Evolutionary conservation across 129 eudicot genomes (phyloP).

Genomic region (Sambucus nigra): DNA sequence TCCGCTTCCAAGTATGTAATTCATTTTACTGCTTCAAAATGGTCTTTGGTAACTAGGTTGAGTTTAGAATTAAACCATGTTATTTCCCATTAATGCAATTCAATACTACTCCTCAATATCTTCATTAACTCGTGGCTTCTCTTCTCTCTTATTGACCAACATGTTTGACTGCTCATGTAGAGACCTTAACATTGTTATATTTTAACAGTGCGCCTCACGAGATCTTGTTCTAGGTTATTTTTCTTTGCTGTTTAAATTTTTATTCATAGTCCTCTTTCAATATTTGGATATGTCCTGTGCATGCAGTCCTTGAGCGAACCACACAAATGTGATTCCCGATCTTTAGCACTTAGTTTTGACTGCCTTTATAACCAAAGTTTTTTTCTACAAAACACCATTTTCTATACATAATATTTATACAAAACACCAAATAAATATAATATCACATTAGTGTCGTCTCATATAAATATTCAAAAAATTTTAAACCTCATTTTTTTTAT

Average conservation of each 20-base stretch:
- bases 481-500: too few species aligned
- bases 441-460: too few species aligned
- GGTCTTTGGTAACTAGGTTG: conserved; percentile 44
- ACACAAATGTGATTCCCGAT: conserved; percentile 52
- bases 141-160: conserved; percentile 43
- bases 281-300: conserved; percentile 47
- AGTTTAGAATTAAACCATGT: conserved; percentile 49
- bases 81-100: conserved; percentile 47
- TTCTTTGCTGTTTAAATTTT: conserved; percentile 34
- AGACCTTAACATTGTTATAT: conserved; percentile 47
- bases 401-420: too few species aligned
- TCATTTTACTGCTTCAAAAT: conserved; percentile 44
- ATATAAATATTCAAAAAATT: too few species aligned
- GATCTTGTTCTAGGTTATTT: conserved; percentile 40
- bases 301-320: conserved; percentile 62
- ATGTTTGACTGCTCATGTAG: conserved; percentile 54
- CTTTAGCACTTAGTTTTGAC: conserved; percentile 52
- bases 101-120: conserved; percentile 42
- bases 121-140: conserved; percentile 48
- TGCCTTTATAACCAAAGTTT: too few species aligned
- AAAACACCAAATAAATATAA: too few species aligned
- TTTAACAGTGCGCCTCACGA: conserved; percentile 39
- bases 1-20: conserved; percentile 60
- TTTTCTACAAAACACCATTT: too few species aligned
- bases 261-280: conserved; percentile 52